Conservation (phyloP, 2,329 filamentous ascomycete species). For the Dryadomyces quercus-mongolicae region DNA sequence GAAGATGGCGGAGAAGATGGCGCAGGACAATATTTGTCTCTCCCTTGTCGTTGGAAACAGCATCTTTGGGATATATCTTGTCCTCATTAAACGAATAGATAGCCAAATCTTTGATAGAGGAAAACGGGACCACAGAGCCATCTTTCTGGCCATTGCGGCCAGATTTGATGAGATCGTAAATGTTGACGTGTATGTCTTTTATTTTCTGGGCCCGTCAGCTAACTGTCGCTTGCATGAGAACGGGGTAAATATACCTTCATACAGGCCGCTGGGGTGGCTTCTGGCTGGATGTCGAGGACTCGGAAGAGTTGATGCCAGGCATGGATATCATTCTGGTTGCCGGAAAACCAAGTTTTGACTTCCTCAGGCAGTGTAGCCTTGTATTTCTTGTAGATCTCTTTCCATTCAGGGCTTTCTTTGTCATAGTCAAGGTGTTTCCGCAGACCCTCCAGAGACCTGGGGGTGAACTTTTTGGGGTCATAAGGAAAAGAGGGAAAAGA, state of each 20-base stretch:
- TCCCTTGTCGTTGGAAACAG: not conserved
- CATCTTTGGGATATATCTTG: not conserved
- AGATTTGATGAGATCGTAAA: constrained; percentile 6
- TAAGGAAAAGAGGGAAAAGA: constrained; percentile 1
- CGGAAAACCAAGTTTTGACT: constrained; percentile 2
- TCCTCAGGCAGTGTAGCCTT: constrained; percentile 1
- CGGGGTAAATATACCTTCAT: not conserved
- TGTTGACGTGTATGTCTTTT: constrained; percentile 4
- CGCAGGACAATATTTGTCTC: constrained; percentile 4
- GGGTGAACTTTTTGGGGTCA: not conserved
- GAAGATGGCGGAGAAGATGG: not conserved
- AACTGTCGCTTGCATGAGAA: not conserved
- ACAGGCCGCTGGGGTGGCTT: not conserved
- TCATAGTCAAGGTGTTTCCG: not conserved
- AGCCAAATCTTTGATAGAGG: not conserved
- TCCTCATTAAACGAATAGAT: not conserved
- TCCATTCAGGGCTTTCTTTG: not conserved
- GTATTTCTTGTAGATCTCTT: not conserved
- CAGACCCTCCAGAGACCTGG: constrained; percentile 1
- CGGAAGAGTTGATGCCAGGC: constrained; percentile 5
- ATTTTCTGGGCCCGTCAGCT: not conserved
- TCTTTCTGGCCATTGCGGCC: not conserved
- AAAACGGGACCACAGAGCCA: not conserved
- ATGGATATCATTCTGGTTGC: not conserved
- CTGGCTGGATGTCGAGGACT: not conserved